Base-by-base conservation (phyloP, 2,329 filamentous ascomycete genomes). In the Coniochaeta sp. region DNA sequence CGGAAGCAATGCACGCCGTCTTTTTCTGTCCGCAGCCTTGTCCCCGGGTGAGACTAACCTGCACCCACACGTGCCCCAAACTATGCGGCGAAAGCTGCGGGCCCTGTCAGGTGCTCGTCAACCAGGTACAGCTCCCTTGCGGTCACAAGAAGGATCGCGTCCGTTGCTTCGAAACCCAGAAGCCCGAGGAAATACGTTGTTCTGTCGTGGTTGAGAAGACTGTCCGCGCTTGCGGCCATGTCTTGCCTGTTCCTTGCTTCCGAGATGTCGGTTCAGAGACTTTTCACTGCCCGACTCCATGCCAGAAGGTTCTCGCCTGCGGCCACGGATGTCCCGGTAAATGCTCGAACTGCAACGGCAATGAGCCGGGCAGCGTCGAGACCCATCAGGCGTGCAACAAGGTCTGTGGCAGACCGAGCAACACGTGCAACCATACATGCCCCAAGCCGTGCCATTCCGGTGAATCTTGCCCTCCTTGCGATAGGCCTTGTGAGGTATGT, bases 371-470 rank as follows among this genome's bases (percentile, higher is more conserved):
- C 2, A 46, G 59, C 0, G 52, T 71, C 1, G 60, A 72, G 16
- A 35, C 14, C 18, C 82, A 87, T 56, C 71, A 67, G 1, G 49
- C 57, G 4, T 86, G 82, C 59, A 56, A 53, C 0, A 68, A 74
- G 40, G 54, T 40, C 1, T 87, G 83, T 60, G 71, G 71, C 5
- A 69, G 81, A 2, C 60, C 62, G 0, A 81, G 75, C 56, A 70
- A 65, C 0, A 77, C 75, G 0, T 89, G 85, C 60, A 68, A 65
- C 9, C 85, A 89, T 56, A 60, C 54, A 2, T 88, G 85, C 60
- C 30, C 24, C 0, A 51, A 58, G 4, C 8, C 33, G 0, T 89
- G 85, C 53, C 84, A 89, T 57, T 70, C 64, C 0, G 68, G 67
- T 0, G 54, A 63, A 16, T 55, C 61, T 0, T 85, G 81, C 55